A percentile compares a stretch with the other conserved stretches of the same genome.
Evolutionary conservation across 805 yeast species (phyloP).

Genomic region (Nakazawaea sp.): DNA sequence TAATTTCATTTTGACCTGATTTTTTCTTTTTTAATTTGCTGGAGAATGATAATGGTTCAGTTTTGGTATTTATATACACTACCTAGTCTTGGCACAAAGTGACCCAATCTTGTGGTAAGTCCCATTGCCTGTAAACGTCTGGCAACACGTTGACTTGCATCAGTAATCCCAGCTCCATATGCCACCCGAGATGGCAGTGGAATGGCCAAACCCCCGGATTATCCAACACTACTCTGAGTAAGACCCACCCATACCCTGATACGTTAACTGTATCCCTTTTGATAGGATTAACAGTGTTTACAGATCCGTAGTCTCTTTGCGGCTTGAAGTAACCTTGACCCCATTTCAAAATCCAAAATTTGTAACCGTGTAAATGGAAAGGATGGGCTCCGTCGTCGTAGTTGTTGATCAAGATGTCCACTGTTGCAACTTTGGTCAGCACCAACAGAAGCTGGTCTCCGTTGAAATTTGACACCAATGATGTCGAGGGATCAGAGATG

Average conservation of each 20-base stretch:
- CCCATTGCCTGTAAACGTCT: slow-evolving; percentile 3
- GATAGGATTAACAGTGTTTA: slow-evolving; percentile 38
- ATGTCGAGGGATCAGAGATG: not conserved
- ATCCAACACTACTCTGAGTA: slow-evolving; percentile 69
- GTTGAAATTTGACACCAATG: not conserved
- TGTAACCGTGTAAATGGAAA: slow-evolving; percentile 74
- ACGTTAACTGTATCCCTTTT: slow-evolving; percentile 66
- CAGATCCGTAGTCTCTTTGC: slow-evolving; percentile 43
- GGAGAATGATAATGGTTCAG: too few species aligned
- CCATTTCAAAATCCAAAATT: slow-evolving; percentile 25
- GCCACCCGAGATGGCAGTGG: slow-evolving; percentile 91
- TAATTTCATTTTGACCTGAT: too few species aligned
- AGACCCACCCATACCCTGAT: slow-evolving; percentile 61
- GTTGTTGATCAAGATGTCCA: slow-evolving; percentile 75
- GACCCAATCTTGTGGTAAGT: slow-evolving; percentile 5
- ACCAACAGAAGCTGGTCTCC: slow-evolving; percentile 1
- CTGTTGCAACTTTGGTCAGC: slow-evolving; percentile 39
- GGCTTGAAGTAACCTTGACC: slow-evolving; percentile 50
- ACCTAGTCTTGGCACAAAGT: too few species aligned
- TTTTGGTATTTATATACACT: too few species aligned
- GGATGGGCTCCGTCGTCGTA: slow-evolving; percentile 77
- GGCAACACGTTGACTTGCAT: slow-evolving; percentile 13
- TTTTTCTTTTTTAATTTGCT: too few species aligned
- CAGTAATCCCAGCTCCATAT: slow-evolving; percentile 31
- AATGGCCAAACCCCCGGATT: slow-evolving; percentile 94